Conservation (phyloP, 257 asterid species). For the Cinchona pubescens region DNA sequence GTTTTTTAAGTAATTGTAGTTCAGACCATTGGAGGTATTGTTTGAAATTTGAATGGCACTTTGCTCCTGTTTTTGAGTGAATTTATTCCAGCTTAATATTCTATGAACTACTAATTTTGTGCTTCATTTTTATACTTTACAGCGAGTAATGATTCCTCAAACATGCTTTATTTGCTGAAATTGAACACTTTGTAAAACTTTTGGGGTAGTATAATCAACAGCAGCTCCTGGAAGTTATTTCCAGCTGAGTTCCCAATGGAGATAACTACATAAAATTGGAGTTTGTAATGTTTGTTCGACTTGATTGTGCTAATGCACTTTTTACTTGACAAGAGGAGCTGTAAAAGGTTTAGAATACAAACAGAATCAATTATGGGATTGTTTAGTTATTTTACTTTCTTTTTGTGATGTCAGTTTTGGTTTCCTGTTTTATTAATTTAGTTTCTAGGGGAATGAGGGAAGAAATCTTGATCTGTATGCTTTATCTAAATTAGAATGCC, state of each 20-base stretch:
- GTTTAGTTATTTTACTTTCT: neutral
- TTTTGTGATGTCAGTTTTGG: neutral
- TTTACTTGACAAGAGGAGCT: neutral
- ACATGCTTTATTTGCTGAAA: neutral
- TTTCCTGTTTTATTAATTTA: neutral
- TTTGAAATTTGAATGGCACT: neutral
- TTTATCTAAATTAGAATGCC: neutral
- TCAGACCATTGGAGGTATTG: no score
- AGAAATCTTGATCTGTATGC: neutral
- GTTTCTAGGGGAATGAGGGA: neutral
- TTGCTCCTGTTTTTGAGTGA: neutral
- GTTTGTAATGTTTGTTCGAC: neutral
- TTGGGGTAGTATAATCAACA: neutral
- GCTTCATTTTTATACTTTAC: neutral
- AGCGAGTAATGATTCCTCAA: neutral
- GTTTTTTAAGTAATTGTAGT: neutral
- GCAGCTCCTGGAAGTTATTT: neutral
- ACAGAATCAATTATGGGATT: neutral
- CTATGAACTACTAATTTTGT: neutral
- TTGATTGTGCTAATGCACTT: neutral
- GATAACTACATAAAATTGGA: neutral
- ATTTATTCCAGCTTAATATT: neutral
- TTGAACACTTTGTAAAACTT: neutral
- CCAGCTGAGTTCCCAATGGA: neutral
- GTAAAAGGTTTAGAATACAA: neutral